These are phyloP conservation scores for Suillus weaverae DNA, from an alignment of 768 basidiomycete species.

Conservation along the genomic window DNA sequence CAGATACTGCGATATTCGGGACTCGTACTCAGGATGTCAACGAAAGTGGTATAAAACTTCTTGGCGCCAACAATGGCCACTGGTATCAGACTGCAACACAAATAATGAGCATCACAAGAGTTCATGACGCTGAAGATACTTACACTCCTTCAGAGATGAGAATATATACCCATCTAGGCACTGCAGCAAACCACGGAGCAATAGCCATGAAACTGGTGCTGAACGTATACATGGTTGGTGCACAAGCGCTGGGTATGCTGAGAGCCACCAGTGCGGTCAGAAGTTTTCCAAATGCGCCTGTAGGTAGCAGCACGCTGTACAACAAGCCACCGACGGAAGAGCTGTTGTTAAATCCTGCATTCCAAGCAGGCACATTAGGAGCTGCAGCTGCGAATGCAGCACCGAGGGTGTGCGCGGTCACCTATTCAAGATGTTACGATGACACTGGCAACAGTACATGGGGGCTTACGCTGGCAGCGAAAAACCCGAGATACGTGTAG, in stretches of 20 bases:
- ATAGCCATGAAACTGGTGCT: constrained; percentile 46
- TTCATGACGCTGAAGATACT: constrained; percentile 12
- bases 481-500: constrained; percentile 48
- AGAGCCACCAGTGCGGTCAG: constrained; percentile 52
- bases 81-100: constrained; percentile 40
- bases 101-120: neutral
- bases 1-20: neutral
- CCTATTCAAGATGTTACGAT: constrained; percentile 21
- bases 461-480: constrained; percentile 40
- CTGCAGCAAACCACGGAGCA: constrained; percentile 29
- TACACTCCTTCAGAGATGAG: constrained; percentile 46
- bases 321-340: constrained; percentile 48
- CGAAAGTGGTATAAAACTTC: constrained; percentile 45
- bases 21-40: constrained; percentile 39
- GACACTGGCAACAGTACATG: neutral
- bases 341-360: constrained; percentile 39
- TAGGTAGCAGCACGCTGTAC: constrained; percentile 36
- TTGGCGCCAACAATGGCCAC: constrained; percentile 48
- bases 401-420: constrained; percentile 44
- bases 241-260: constrained; percentile 53
- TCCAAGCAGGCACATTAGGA: constrained; percentile 38
- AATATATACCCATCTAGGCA: constrained; percentile 50
- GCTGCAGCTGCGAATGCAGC: constrained; percentile 47
- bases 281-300: constrained; percentile 48
- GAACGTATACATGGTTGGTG: constrained; percentile 60